Conservation (phyloP, 2,329 filamentous ascomycete genomes). For the Colletotrichum limetticola region DNA sequence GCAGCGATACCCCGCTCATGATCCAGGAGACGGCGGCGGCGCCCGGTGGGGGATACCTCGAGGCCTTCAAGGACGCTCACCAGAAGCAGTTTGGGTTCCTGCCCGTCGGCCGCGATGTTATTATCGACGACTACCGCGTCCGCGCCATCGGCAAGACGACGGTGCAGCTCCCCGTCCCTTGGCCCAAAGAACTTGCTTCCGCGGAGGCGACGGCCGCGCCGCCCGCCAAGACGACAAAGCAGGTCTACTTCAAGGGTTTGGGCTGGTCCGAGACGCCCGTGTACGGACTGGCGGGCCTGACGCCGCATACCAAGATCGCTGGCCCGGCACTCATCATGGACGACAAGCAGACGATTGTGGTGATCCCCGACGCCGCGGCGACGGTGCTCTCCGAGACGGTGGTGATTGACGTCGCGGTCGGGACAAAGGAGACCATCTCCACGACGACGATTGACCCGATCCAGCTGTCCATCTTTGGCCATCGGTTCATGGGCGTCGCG, state of each 20-base stretch:
- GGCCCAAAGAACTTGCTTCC: slow-evolving; percentile 22
- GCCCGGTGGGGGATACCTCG: slow-evolving; percentile 38
- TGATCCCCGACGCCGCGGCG: slow-evolving; percentile 67
- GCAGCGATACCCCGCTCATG: slow-evolving; percentile 55
- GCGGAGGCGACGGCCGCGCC: not conserved
- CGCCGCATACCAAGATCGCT: slow-evolving; percentile 67
- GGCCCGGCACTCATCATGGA: slow-evolving; percentile 77
- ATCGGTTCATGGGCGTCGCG: slow-evolving; percentile 86
- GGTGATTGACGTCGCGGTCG: slow-evolving; percentile 51
- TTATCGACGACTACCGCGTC: slow-evolving; percentile 56
- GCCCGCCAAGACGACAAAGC: slow-evolving; percentile 22
- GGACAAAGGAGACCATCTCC: slow-evolving; percentile 28
- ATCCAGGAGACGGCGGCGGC: slow-evolving; percentile 44
- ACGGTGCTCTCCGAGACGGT: slow-evolving; percentile 55
- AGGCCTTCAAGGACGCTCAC: slow-evolving; percentile 49
- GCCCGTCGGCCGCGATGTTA: slow-evolving; percentile 47
- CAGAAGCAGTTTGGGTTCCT: slow-evolving; percentile 55
- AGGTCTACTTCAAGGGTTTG: slow-evolving; percentile 35
- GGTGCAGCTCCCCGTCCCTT: slow-evolving; percentile 19
- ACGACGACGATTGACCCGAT: slow-evolving; percentile 69
- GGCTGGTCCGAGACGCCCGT: slow-evolving; percentile 66
- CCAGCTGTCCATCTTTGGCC: slow-evolving; percentile 80
- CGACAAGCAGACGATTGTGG: slow-evolving; percentile 77
- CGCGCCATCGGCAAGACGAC: slow-evolving; percentile 46
- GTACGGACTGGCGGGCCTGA: slow-evolving; percentile 73